phyloP scores from a whole-genome alignment of 2,329 filamentous ascomycete genomes.

The Diaporthe nobilis region DNA sequence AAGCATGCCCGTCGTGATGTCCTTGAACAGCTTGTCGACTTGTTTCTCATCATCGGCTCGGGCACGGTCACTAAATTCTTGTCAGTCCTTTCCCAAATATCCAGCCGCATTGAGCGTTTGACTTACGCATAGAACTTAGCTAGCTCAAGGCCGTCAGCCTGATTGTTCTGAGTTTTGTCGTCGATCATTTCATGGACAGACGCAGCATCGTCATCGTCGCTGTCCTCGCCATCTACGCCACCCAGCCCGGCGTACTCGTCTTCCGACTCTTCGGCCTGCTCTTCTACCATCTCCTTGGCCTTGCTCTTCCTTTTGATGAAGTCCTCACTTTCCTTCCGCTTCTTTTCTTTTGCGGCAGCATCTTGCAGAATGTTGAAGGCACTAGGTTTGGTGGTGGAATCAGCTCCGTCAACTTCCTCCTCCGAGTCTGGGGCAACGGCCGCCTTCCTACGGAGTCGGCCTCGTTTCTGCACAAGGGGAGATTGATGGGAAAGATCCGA shows the following conservation, averaged over 20 bases:
- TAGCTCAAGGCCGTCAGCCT: constrained; percentile 84
- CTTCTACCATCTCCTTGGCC: constrained; percentile 88
- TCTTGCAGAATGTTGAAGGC: constrained; percentile 82
- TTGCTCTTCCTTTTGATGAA: constrained; percentile 91
- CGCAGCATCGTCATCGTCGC: constrained; percentile 79
- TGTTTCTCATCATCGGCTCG: constrained; percentile 86
- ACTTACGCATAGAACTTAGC: constrained; percentile 92
- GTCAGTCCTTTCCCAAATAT: constrained; percentile 22
- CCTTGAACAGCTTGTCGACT: constrained; percentile 91
- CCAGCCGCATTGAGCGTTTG: constrained; percentile 38
- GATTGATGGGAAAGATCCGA: constrained; percentile 67
- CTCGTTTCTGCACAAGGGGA: constrained; percentile 74
- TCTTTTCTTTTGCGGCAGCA: constrained; percentile 69
- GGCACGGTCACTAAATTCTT: constrained; percentile 76
- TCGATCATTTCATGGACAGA: constrained; percentile 91
- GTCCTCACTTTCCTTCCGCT: constrained; percentile 60
- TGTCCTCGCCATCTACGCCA: constrained; percentile 89
- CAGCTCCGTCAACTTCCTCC: constrained; percentile 52
- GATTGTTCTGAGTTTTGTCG: constrained; percentile 80
- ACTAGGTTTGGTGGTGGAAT: constrained; percentile 50
- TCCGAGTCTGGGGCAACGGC: constrained; percentile 47
- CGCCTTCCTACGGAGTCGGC: constrained; percentile 64
- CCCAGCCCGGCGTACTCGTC: constrained; percentile 97
- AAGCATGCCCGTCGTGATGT: constrained; percentile 90
- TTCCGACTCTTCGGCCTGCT: constrained; percentile 96